Percentiles rank a stretch among this genome's conserved stretches.
phyloP scores from a whole-genome alignment of 2,329 filamentous ascomycete genomes.

The Ophiocordyceps polyrhachis-furcata region DNA sequence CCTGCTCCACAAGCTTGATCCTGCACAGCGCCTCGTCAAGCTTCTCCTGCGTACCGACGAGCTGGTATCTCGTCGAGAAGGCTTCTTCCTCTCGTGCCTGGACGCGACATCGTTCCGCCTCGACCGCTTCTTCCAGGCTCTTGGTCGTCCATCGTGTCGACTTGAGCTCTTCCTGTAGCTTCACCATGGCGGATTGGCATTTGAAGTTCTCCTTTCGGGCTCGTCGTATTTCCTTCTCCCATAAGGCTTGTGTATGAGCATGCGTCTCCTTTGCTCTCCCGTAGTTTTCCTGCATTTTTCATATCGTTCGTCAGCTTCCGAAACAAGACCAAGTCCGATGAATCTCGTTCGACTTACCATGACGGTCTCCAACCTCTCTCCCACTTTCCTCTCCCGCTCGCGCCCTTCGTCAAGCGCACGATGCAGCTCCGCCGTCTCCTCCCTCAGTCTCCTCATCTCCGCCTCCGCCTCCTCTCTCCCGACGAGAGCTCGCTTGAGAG shows the following conservation, averaged over 20 bases:
- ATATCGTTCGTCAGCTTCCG: background rate
- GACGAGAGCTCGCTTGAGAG: slow-evolving; percentile 45
- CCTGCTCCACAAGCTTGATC: slow-evolving; percentile 48
- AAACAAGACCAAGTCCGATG: too few species aligned
- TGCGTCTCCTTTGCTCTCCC: slow-evolving; percentile 51
- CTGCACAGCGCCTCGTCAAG: slow-evolving; percentile 43
- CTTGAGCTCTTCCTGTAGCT: slow-evolving; percentile 58
- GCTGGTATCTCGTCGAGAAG: slow-evolving; percentile 45
- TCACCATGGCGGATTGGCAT: slow-evolving; percentile 48
- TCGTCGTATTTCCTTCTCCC: slow-evolving; percentile 56
- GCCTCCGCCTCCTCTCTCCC: slow-evolving; percentile 53
- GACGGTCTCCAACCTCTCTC: slow-evolving; percentile 46
- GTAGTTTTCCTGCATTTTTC: slow-evolving; percentile 47
- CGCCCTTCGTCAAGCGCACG: slow-evolving; percentile 45
- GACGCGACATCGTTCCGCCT: slow-evolving; percentile 43
- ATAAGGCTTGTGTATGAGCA: slow-evolving; percentile 44
- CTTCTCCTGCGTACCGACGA: slow-evolving; percentile 47
- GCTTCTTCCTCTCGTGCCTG: slow-evolving; percentile 48
- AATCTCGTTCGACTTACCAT: too few species aligned
- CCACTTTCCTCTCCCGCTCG: slow-evolving; percentile 45
- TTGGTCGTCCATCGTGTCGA: slow-evolving; percentile 34
- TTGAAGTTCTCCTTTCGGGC: slow-evolving; percentile 59
- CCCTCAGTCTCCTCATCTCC: slow-evolving; percentile 44
- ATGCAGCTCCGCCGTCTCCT: slow-evolving; percentile 37
- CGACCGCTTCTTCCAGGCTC: slow-evolving; percentile 37